Percentiles rank a stretch among this genome's conserved stretches.
These are phyloP conservation scores for Leucocoprinus sp. DNA, from an alignment of 768 basidiomycete species.

Conservation along the genomic window DNA sequence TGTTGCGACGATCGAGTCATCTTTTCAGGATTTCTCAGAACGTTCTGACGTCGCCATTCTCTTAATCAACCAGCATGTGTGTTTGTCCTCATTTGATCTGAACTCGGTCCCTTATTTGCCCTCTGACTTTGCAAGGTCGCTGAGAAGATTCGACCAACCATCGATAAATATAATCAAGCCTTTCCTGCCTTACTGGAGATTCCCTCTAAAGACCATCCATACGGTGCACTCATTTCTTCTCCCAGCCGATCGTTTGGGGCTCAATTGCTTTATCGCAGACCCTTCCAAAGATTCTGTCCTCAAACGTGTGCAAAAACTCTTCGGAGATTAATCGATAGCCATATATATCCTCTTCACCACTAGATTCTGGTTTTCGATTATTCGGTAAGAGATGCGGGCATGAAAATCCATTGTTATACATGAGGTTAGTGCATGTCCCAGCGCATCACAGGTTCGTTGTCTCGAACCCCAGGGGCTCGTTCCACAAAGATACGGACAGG, in stretches of 20 bases:
- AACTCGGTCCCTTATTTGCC: slow-evolving; percentile 1
- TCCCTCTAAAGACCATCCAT: slow-evolving; percentile 97
- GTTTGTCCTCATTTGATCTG: slow-evolving; percentile 20
- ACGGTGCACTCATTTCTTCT: slow-evolving; percentile 44
- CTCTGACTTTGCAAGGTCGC: slow-evolving; percentile 57
- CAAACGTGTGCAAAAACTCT: slow-evolving; percentile 93
- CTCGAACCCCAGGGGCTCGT: slow-evolving; percentile 53
- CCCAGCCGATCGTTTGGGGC: neutral
- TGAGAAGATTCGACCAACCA: slow-evolving; percentile 91
- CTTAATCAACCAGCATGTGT: slow-evolving; percentile 95
- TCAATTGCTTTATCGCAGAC: slow-evolving; percentile 39
- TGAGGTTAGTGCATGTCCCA: slow-evolving; percentile 40
- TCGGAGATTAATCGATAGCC: slow-evolving; percentile 62
- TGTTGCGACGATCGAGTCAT: slow-evolving; percentile 79
- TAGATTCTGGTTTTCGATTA: neutral
- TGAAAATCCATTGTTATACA: slow-evolving; percentile 17
- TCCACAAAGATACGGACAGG: slow-evolving; percentile 66
- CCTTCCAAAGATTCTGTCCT: slow-evolving; percentile 93
- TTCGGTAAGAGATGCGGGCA: slow-evolving; percentile 3
- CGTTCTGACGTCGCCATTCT: slow-evolving; percentile 94
- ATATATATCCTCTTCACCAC: slow-evolving; percentile 3
- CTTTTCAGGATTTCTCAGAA: slow-evolving; percentile 92
- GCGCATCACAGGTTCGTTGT: slow-evolving; percentile 64
- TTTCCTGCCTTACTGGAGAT: slow-evolving; percentile 98
- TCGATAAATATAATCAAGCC: slow-evolving; percentile 91